Evolutionary conservation across 1,284 basidiomycete genomes (phyloP), one percentile per base, ranked within the genome.

Genomic region (Ustilago sp.): DNA sequence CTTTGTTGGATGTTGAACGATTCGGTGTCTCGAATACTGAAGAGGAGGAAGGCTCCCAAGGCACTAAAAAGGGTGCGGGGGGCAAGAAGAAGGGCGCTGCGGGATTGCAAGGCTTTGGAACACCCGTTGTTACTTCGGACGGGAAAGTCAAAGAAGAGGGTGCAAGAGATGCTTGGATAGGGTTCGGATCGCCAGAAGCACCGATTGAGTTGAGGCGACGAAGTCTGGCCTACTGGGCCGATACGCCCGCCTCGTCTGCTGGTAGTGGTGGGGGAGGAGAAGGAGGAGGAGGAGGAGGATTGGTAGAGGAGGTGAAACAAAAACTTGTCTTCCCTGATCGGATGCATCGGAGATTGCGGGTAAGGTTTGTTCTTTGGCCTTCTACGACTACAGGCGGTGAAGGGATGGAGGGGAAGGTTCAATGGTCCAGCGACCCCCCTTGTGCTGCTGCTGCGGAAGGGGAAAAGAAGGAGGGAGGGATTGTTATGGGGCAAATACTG

Each of bases 101-200:
- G 0, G 68, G 72, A 5, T 50, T 82, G 51, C 65, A 71, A 38
- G 79, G 79, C 1, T 82, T 82, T 39, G 80, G 80, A 9, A 77
- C 72, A 15, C 77, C 80, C 2, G 68, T 82, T 39, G 15, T 81
- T n/a, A 74, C 73, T 12, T 77, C 74, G 45, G 69, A 78, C 39
- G 82, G 80, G 23, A 70, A 76, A 17, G 41, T 80, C 19, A 82
- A 77, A 31, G 80, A 82, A 11, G 82, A 83, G 55, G 77, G 79
- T 4, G 79, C 82, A 2, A 41, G 82, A 19, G 82, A 83, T 63
- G 82, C 81, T 8, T 83, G 82, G 82, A 79, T 83, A 34, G 80
- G 82, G 7, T 83, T 81, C 36, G 82, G 77, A 2, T 51, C 75
- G 1, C 71, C 77, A 1, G 82, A 83, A 66, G 79, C 79, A 51